Percentiles rank a stretch among this genome's conserved stretches.
Evolutionary conservation across 2,329 filamentous ascomycete genomes (phyloP).

Genomic region (Ophiocordyceps unilateralis): DNA sequence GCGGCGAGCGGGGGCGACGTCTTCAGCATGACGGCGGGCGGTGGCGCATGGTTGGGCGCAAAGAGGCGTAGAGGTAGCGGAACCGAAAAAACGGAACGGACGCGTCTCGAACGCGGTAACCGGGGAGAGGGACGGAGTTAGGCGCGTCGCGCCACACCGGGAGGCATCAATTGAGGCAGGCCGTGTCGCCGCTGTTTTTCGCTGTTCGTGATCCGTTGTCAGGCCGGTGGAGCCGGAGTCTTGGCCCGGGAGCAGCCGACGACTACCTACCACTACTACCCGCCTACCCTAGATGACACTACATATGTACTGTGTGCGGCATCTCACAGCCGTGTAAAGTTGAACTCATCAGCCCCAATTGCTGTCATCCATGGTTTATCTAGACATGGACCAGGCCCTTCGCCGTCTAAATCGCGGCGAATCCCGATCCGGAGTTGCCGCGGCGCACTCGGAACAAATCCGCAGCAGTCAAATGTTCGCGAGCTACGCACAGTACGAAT

Average conservation of each 20-base stretch:
- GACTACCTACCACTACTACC: not conserved
- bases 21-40: constrained; percentile 35
- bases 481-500: no score
- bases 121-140: not conserved
- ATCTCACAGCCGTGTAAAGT: not conserved
- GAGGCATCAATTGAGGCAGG: no score
- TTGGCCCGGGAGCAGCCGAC: not conserved
- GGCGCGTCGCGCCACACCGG: no score
- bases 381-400: not conserved
- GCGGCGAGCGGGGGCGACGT: constrained; percentile 34
- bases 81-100: not conserved
- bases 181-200: no score
- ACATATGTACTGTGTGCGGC: not conserved
- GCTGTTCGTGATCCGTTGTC: not conserved
- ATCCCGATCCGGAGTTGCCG: not conserved
- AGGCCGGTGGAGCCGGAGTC: not conserved
- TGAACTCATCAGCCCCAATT: not conserved
- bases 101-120: not conserved
- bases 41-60: constrained; percentile 26
- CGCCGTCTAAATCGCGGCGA: not conserved
- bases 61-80: constrained; percentile 1
- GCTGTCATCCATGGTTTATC: not conserved
- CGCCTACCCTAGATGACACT: not conserved
- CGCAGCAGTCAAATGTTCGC: no score
- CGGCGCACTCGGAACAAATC: not conserved